These are phyloP conservation scores for Pestalotiopsis sp. DNA, from an alignment of 2,329 filamentous ascomycete species.

Conservation along the genomic window DNA sequence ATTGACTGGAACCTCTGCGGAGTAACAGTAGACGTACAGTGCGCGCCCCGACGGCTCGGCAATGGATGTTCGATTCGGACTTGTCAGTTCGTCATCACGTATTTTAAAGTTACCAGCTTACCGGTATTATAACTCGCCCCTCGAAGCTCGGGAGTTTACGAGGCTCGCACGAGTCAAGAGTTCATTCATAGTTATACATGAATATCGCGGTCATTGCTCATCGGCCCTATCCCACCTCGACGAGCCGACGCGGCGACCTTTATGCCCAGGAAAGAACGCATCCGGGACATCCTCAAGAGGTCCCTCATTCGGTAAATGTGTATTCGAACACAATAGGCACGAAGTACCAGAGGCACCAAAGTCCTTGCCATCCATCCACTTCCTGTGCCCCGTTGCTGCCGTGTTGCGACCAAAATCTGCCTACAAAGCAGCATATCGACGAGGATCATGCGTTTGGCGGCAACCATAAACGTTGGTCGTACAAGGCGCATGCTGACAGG, in stretches of 20 bases:
- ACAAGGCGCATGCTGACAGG: slow-evolving; percentile 3
- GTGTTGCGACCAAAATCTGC: not conserved
- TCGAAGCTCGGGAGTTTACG: too few relatives aligned
- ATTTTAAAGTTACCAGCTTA: not conserved
- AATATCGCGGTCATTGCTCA: not conserved
- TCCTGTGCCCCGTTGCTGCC: not conserved
- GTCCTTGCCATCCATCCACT: not conserved
- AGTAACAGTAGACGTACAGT: not conserved
- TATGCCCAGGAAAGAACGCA: not conserved
- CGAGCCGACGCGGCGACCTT: not conserved
- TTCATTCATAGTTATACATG: not conserved
- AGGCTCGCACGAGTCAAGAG: slow-evolving; percentile 7
- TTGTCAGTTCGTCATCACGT: not conserved
- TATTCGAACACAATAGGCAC: not conserved
- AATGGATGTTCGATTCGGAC: not conserved
- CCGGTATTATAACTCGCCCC: not conserved
- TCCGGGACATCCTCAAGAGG: not conserved
- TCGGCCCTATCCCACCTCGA: not conserved
- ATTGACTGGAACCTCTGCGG: not conserved
- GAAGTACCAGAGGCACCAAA: not conserved
- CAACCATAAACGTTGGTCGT: not conserved
- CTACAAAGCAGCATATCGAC: not conserved
- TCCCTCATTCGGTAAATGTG: not conserved
- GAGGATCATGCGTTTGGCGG: not conserved
- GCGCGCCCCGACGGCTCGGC: not conserved